Conservation (phyloP, 805 yeast species). For the Ogataea angusta region DNA sequence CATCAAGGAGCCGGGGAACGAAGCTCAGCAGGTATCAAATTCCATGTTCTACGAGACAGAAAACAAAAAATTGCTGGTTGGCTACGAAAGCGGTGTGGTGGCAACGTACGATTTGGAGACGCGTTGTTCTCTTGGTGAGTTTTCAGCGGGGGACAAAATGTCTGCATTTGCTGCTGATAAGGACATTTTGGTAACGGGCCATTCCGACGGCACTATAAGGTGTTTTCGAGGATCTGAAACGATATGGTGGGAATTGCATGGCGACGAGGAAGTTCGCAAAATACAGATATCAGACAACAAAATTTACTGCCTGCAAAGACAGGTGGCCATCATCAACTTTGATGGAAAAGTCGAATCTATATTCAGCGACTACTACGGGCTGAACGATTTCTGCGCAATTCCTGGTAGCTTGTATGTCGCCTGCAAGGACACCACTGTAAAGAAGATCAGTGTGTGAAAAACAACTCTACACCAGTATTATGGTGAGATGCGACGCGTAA, state of each 20-base stretch:
- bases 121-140: conserved; percentile 23
- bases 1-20: background rate
- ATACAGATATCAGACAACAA: background rate
- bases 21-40: conserved; percentile 10
- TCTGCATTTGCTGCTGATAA: conserved; percentile 7
- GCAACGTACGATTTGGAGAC: conserved; percentile 41
- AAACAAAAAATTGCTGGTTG: conserved; percentile 43
- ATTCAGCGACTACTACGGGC: background rate
- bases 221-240: background rate
- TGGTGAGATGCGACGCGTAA: conserved; percentile 10
- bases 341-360: background rate
- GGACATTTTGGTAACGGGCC: conserved; percentile 17
- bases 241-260: background rate
- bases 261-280: background rate
- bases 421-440: background rate
- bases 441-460: background rate
- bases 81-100: conserved; percentile 38
- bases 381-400: background rate
- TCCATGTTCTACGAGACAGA: conserved; percentile 45
- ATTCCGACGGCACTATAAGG: conserved; percentile 14
- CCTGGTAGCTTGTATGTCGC: background rate
- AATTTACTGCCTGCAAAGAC: background rate
- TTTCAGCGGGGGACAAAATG: conserved; percentile 13
- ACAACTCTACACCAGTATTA: conserved; percentile 2
- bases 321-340: background rate